Evolutionary conservation across 306 rosid species (phyloP).

Genomic region (Quercus alba): DNA sequence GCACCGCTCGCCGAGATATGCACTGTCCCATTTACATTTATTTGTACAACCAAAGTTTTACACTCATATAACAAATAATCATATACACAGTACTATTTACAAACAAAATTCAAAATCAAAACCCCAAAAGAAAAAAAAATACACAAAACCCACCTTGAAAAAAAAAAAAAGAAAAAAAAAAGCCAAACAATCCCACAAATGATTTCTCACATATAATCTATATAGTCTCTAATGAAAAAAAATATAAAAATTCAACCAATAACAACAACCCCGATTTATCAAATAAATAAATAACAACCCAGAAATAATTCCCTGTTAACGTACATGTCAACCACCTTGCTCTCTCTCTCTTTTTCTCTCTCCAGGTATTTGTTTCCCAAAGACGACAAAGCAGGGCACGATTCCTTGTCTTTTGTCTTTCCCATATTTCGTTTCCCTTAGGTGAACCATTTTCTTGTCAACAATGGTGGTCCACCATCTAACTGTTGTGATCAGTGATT

Average conservation of each 20-base stretch:
- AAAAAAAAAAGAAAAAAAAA: not conserved
- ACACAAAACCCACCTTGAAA: not conserved
- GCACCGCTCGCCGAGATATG: constrained; percentile 15
- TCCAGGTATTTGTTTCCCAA: not conserved
- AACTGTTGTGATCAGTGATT: not conserved
- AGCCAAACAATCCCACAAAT: not conserved
- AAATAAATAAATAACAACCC: not conserved
- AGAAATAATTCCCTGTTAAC: not conserved
- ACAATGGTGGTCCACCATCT: not conserved
- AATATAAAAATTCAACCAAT: not conserved
- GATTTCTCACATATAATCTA: not conserved
- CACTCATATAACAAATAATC: no score
- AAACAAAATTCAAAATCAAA: not conserved
- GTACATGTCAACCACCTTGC: no score
- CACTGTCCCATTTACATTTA: constrained; percentile 36
- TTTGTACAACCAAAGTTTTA: no score
- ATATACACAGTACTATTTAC: not conserved
- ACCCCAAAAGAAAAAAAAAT: not conserved
- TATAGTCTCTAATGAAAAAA: no score
- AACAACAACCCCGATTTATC: not conserved
- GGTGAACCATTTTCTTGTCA: not conserved
- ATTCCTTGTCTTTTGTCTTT: not conserved
- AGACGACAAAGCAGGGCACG: not conserved
- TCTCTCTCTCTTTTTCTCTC: no score
- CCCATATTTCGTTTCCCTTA: not conserved